Evolutionary conservation across 768 basidiomycete genomes (phyloP), one percentile per base, ranked within the genome.

Genomic region (Lactarius indigo): DNA sequence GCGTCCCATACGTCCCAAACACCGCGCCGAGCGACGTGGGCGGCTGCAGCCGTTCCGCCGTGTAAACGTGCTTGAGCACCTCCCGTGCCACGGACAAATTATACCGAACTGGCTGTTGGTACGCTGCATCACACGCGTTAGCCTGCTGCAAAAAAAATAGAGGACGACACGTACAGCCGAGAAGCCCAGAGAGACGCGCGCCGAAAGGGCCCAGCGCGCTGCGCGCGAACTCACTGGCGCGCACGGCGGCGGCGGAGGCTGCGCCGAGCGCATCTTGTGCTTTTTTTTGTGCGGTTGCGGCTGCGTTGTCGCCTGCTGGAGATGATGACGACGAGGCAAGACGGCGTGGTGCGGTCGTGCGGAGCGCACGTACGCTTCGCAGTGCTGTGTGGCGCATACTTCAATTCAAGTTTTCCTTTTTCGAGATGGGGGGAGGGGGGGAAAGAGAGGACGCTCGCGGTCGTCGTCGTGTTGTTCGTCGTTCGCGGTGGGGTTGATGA

Each of bases 51-150:
- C 80, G 79, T 73, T 84, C 83, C 39, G 76, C 76, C 56, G 85
- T 68, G 80, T 85, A 84, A 58, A 85, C 78, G 69, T 84, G 82
- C 75, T 83, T 83, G 68, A 79, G 75, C 62, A 96, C 71, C 74
- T 94, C 92, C 61, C 87, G 85, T 23, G 85, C 81, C 57, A 96
- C 91, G 61, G 87, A 74, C 33, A 91, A 79, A 80, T 94, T 94
- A 82, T 94, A 94, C 33, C 84, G 66, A 41, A 94, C 74, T 5
- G 92, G 92, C 73, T 90, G 82, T 68, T 86, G 86, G 80, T 93
- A 92, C 12, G 87, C 93, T 86, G 66, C 44, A 37, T 17, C 13
- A 59, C 15, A 44, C 13, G 2, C 31, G 18, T 57, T 23, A 37
- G 58, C 30, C 41, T 41, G 17, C 37, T 50, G 57, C 50, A 57